Evolutionary conservation across 441 rosid species (phyloP), one percentile per base, ranked within the genome.

Genomic region (Populus hybrid): DNA sequence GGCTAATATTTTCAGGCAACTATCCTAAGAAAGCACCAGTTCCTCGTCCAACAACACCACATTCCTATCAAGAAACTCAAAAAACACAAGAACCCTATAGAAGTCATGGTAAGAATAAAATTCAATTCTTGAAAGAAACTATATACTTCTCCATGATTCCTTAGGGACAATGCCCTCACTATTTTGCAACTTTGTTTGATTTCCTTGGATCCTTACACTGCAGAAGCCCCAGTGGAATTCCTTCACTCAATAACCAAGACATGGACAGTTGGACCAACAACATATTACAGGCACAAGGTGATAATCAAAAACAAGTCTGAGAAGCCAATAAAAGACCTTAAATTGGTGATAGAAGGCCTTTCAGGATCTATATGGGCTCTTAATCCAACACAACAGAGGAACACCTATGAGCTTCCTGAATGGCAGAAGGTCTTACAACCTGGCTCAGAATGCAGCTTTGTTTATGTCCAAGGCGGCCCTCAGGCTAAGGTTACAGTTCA

Each of bases 391-490:
- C 28, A 71, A 24, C 83, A 84, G 16, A 87, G 87, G 86, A 86
- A 82, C 81, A 83, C 74, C 4, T 92, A 90, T 21, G 78, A 79
- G 81, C 90, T 93, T 71, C 97, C 98, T 40, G 73, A 23, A 29
- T 80, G 87, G 90, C 83, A 81, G 2, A 84, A 80, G 31, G 87
- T 76, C 38, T 66, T 94, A 36, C 76, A 74, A 40, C 89, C 94
- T 1, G 89, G 87, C 24, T 83, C 86, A 6, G 89, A 84, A 26
- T 82, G 74, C 78, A 83, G 64, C 12, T 93, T 91, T 29, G 89
- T 90, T 68, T 93, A 94, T 11, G 82, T 91, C 11, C 98, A 94
- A 79, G 97, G 88, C 3, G 92, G 95, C 2, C 95, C 99, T 9
- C 97, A 91, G 71, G 97, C 94, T 4, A 87, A 87, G 81, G 82